Conservation (phyloP, 495 filamentous ascomycete genomes). For the Pyrenula aspistea region DNA sequence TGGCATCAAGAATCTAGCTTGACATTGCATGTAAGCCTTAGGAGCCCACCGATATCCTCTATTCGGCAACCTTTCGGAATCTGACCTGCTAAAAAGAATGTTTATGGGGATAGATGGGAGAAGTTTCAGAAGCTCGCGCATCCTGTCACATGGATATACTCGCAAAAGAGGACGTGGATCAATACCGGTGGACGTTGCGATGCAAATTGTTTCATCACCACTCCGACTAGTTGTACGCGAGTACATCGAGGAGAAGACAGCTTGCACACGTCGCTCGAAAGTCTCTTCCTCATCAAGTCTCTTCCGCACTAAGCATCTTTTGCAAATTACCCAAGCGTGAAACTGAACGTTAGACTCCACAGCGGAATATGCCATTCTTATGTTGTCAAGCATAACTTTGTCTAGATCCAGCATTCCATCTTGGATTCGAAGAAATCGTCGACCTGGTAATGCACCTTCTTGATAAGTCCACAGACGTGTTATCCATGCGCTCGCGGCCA, state of each 20-base stretch:
- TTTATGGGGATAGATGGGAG: background rate
- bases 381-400: background rate
- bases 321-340: background rate
- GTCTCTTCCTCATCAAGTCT: background rate
- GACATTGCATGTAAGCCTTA: background rate
- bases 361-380: background rate
- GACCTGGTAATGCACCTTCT: slow-evolving; percentile 14
- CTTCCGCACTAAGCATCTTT: background rate
- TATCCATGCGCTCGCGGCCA: slow-evolving; percentile 12
- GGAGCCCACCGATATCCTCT: background rate
- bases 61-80: background rate
- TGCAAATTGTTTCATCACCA: slow-evolving; percentile 1
- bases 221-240: background rate
- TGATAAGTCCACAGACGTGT: slow-evolving; percentile 19
- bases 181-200: background rate
- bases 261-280: background rate
- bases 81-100: background rate
- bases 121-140: background rate
- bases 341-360: background rate
- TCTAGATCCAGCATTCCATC: slow-evolving; percentile 3
- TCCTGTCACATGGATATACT: background rate
- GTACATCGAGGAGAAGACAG: background rate
- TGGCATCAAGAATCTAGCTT: background rate
- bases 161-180: background rate
- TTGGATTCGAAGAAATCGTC: slow-evolving; percentile 11